Evolutionary conservation across 495 filamentous ascomycete genomes (phyloP), one percentile per base, ranked within the genome.

Genomic region (Penicillium manginii): DNA sequence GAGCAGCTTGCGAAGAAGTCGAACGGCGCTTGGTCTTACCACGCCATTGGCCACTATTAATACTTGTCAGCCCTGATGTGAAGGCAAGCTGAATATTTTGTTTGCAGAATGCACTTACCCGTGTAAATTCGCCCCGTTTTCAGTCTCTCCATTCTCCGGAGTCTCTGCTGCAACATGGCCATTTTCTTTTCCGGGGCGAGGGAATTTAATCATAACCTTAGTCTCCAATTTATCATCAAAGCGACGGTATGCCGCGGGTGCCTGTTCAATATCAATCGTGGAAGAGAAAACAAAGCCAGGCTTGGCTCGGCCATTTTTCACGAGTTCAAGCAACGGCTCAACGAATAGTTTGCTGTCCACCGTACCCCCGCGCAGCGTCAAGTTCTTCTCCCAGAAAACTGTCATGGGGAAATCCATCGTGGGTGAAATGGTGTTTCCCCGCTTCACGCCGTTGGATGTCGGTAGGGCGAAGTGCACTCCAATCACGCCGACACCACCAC

Each of bases 221-320:
- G 26, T 35, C 47, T 56, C 59, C 37, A 45, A 18, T n/a, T 52
- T 53, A 23, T 56, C 40, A 48, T 32, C 52, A 39, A 46, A 61
- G 12, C 59, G 53, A 2, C 47, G 18, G 39, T 61, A 61, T 19
- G 32, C 43, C 26, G 46, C 48, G 7, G 59, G 48, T 2, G 47
- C 59, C 12, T 57, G 18, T 43, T 61, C 59, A 42, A 61, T 57
- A 47, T 61, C 59, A 53, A 61, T 53, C 22, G 52, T 23, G 12
- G 33, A 52, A 31, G 46, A 52, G 29, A 61, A 35, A 32, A 61
- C 48, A 48, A 61, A 61, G 12, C 74, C 8, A 69, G 71, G 14
- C 64, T 68, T 57, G 62, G 50, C 50, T 19, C 50, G 7, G 15
- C 37, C 50, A 37, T 19, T 52, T 14, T 42, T 52, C 37, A 72